Evolutionary conservation across 2,329 filamentous ascomycete species (phyloP), one percentile per base, ranked within the genome.

Genomic region (Colletotrichum costaricense): DNA sequence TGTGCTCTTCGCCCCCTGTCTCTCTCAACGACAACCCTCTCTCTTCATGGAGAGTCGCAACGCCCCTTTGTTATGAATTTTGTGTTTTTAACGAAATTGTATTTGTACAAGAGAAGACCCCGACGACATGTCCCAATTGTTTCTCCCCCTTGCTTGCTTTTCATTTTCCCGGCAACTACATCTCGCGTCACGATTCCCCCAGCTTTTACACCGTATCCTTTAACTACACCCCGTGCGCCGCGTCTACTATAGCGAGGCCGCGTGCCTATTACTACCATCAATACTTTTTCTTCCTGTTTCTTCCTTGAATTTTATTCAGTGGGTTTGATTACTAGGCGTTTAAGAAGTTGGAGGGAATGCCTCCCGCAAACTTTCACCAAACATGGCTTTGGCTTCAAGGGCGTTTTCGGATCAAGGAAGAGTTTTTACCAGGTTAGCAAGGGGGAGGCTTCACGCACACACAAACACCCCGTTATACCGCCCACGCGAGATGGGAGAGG

Each of bases 91-190:
- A 66, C 56, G 71, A 71, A 62, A 52, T 70, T 73, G 71, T 73
- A 73, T 56, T 73, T 73, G 33, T 73, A 73, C 58, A 35, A 54
- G 52, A 30, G 28, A 28, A n/a, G n/a, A 28, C 46, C 62, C n/a
- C 30, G 24, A 28, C 38, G 42, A 16, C 33, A 26, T 38, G 24
- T 49, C 24, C 5, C 26, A 12, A 24, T n/a, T 46, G 22, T 65
- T 30, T 12, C 33, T 28, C 14, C 55, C 19, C 35, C n/a, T 35
- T 12, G 33, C 11, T 11, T 30, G 46, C 16, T n/a, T n/a, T 52
- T 46, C 26, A 19, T 26, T 55, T 55, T 9, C 30, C 9, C 49
- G 33, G 19, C 49, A 35, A 22, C 42, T 4, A 49, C 16, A 19
- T 22, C 46, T 33, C 14, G 46, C 60, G 56, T 52, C 56, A 73